These are phyloP conservation scores for Epichloe gansuensis DNA, from an alignment of 2,329 filamentous ascomycete genomes.

Conservation along the genomic window DNA sequence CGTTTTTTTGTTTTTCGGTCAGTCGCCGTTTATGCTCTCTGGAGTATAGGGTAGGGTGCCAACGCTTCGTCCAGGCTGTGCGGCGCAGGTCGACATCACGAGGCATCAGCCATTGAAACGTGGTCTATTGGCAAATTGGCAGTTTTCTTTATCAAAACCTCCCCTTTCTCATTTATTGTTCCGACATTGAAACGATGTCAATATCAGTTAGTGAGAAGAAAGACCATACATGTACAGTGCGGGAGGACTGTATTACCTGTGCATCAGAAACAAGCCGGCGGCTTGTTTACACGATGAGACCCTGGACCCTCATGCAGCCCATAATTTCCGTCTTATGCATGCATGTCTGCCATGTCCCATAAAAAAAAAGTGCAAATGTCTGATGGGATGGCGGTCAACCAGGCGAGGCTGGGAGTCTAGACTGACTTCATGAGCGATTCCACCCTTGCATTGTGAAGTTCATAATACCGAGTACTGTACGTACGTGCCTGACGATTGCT, in stretches of 20 bases:
- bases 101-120: too few species aligned
- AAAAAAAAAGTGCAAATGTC: background rate
- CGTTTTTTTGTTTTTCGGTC: too few species aligned
- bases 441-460: background rate
- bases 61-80: too few species aligned
- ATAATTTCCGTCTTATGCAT: background rate
- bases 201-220: background rate
- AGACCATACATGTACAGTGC: background rate
- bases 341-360: background rate
- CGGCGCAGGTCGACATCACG: too few species aligned
- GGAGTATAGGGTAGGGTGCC: too few species aligned
- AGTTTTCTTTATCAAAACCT: too few species aligned
- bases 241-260: background rate
- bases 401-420: background rate
- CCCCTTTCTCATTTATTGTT: too few species aligned
- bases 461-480: too few species aligned
- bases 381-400: constrained; percentile 1
- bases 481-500: background rate
- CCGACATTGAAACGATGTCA: too few species aligned
- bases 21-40: too few species aligned
- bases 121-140: too few species aligned
- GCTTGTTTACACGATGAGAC: background rate
- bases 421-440: background rate
- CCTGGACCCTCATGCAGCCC: constrained; percentile 3
- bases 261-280: background rate